Percentiles rank a stretch among this genome's conserved stretches.
These are phyloP conservation scores for Magnusiomyces suaveolens DNA, from an alignment of 1,139 yeast species.

Conservation along the genomic window DNA sequence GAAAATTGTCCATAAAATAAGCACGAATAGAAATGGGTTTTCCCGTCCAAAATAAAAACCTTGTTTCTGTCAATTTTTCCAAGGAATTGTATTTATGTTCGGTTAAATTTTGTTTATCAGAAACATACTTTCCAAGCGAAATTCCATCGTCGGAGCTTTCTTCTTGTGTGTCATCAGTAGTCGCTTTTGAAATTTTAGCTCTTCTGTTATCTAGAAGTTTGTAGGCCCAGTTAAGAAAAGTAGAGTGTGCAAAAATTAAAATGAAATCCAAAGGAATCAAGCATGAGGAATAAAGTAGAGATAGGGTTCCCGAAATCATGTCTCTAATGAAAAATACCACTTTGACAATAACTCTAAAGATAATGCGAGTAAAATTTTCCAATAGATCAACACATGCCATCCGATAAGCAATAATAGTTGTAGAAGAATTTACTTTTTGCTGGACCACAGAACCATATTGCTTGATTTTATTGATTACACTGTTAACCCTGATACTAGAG, in stretches of 20 bases:
- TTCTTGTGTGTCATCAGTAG: not conserved
- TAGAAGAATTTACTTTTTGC: not conserved
- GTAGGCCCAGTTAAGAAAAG: not conserved
- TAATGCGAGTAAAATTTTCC: conserved; percentile 4
- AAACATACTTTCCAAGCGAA: not conserved
- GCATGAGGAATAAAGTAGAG: conserved; percentile 12
- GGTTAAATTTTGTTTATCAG: not conserved
- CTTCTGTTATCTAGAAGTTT: conserved; percentile 2
- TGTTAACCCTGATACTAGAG: not conserved
- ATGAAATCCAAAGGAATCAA: conserved; percentile 21
- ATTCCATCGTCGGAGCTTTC: not conserved
- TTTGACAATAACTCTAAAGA: conserved; percentile 15
- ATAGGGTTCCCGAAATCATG: conserved; percentile 11
- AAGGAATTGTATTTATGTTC: not conserved
- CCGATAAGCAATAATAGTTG: not conserved
- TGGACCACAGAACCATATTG: not conserved
- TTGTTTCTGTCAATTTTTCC: not conserved
- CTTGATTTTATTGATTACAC: not conserved
- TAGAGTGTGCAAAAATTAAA: conserved; percentile 14
- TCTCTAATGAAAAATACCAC: conserved; percentile 19
- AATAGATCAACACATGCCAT: not conserved
- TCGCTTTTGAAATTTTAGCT: not conserved
- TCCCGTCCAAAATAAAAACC: conserved; percentile 4
- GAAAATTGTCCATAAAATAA: not conserved
- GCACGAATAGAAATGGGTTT: conserved; percentile 3